Percentiles rank a stretch among this genome's conserved stretches.
Evolutionary conservation across 2,329 filamentous ascomycete genomes (phyloP).

Genomic region (Apiospora sp.): DNA sequence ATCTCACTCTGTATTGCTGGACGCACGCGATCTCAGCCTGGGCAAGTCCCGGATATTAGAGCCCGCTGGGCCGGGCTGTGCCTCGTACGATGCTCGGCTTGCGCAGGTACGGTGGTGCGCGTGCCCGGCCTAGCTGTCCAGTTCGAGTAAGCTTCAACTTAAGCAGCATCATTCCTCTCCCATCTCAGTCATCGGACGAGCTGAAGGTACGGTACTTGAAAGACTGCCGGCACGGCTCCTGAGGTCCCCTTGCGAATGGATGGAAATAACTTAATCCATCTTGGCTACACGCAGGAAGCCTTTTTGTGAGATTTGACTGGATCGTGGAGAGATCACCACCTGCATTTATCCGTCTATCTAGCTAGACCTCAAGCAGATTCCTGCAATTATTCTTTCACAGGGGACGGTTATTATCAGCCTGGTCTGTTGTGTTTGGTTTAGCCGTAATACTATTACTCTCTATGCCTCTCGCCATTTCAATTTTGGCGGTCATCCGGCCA

Average conservation of each 20-base stretch:
- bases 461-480: neutral
- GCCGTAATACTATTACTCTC: neutral
- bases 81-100: constrained; percentile 18
- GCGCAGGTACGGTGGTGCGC: constrained; percentile 19
- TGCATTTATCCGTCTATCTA: neutral
- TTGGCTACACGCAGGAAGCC: neutral
- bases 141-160: constrained; percentile 1
- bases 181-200: neutral
- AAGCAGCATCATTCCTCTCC: neutral
- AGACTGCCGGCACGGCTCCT: neutral
- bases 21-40: constrained; percentile 13
- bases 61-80: constrained; percentile 12
- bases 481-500: neutral
- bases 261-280: constrained; percentile 14
- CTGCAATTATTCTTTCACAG: neutral
- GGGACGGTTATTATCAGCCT: neutral
- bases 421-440: neutral
- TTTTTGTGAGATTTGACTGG: neutral
- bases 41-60: neutral
- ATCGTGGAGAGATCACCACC: neutral
- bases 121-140: neutral
- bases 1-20: neutral
- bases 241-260: neutral
- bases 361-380: neutral
- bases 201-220: neutral